Conservation (phyloP, 495 filamentous ascomycete species). For the Lasiosphaeria miniovina region DNA sequence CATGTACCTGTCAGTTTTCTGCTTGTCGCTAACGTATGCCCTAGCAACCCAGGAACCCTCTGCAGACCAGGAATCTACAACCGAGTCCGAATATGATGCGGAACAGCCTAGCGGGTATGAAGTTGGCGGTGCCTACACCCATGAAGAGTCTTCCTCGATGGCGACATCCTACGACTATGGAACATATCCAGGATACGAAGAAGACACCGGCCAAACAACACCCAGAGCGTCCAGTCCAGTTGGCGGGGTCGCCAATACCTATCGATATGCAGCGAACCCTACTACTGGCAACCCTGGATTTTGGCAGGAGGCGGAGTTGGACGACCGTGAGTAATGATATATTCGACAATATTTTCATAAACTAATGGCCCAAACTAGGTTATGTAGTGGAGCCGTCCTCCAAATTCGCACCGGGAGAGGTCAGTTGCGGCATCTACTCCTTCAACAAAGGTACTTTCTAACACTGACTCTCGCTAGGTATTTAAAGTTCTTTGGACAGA, state of each 20-base stretch:
- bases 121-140: neutral
- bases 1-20: neutral
- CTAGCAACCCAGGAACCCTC: neutral
- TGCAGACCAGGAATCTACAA: neutral
- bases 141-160: neutral
- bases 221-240: neutral
- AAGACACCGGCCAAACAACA: neutral
- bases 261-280: neutral
- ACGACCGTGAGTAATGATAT: constrained; percentile 6
- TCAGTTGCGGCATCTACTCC: constrained; percentile 14
- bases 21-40: neutral
- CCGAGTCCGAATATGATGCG: neutral
- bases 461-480: constrained; percentile 28
- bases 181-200: neutral
- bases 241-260: neutral
- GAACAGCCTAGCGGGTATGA: neutral
- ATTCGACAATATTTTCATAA: no score
- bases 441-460: neutral
- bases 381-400: constrained; percentile 40
- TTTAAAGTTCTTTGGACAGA: constrained; percentile 50
- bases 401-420: constrained; percentile 42
- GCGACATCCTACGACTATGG: neutral
- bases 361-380: constrained; percentile 21
- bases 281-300: neutral
- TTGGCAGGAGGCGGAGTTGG: neutral